Evolutionary conservation across 2,329 filamentous ascomycete species (phyloP).

Genomic region (Aureobasidium pullulans): DNA sequence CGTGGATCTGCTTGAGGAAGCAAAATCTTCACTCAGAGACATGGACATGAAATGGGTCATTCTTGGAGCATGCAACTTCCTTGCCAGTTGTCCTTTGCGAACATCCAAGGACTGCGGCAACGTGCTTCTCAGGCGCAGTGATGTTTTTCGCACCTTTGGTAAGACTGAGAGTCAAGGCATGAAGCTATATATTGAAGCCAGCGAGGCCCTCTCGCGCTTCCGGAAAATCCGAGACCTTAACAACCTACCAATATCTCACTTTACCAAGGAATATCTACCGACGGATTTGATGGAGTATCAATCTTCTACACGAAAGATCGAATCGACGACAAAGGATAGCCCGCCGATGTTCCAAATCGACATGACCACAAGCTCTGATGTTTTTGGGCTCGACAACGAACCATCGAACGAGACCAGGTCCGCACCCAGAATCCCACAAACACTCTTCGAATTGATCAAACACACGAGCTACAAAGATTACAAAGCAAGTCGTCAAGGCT

Average conservation of each 20-base stretch:
- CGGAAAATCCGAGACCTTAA: neutral
- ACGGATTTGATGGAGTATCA: neutral
- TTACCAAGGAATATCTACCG: neutral
- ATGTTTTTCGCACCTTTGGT: neutral
- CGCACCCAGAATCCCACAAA: neutral
- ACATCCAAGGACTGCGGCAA: neutral
- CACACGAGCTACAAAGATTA: conserved; percentile 60
- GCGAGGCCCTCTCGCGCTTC: neutral
- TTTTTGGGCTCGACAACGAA: neutral
- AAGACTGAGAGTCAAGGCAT: neutral
- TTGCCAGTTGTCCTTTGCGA: neutral
- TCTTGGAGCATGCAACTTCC: neutral
- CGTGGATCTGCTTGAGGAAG: neutral
- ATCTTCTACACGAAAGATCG: neutral
- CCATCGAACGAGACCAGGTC: too few relatives aligned
- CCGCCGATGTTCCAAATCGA: neutral
- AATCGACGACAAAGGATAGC: neutral
- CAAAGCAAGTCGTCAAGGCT: conserved; percentile 53
- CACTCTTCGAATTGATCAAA: conserved; percentile 47
- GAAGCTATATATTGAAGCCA: neutral
- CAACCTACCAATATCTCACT: neutral
- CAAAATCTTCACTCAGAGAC: neutral
- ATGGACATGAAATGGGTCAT: neutral
- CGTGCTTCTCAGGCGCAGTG: neutral
- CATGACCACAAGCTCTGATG: neutral